Conservation (phyloP, 768 basidiomycete genomes). For the Porphyrellus cyaneotinctus region DNA sequence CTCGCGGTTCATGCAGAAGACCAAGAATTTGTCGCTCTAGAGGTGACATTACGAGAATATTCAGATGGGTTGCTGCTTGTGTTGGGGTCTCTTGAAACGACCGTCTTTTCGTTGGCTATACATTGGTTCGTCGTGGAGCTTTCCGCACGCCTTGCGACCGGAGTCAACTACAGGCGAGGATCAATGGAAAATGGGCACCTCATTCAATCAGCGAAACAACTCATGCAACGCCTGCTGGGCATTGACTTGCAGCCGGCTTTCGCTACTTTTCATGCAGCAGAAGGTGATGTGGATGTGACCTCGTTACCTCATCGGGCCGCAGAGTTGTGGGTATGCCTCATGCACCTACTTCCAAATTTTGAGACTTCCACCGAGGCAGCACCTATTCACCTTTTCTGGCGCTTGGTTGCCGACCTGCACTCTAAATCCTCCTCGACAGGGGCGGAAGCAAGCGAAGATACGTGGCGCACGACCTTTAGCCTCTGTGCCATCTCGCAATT, state of each 20-base stretch:
- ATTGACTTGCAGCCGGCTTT: conserved; percentile 43
- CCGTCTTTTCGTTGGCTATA: conserved; percentile 38
- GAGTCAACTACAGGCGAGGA: conserved; percentile 27
- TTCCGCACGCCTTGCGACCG: conserved; percentile 36
- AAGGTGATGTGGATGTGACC: conserved; percentile 30
- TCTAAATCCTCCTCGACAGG: conserved; percentile 30
- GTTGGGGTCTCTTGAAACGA: conserved; percentile 36
- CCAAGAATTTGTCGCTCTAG: conserved; percentile 30
- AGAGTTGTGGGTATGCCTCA: conserved; percentile 73
- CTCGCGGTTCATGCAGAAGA: conserved; percentile 34
- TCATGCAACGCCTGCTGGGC: conserved; percentile 51
- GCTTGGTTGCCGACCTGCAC: conserved; percentile 36
- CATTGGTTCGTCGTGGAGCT: conserved; percentile 67
- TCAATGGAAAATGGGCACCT: conserved; percentile 22
- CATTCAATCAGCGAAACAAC: conserved; percentile 31
- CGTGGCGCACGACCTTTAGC: conserved; percentile 69
- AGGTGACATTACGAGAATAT: conserved; percentile 34
- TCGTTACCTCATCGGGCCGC: conserved; percentile 41
- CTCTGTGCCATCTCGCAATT: conserved; percentile 79
- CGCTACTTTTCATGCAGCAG: conserved; percentile 16
- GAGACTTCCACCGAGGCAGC: conserved; percentile 14
- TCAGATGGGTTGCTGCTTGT: conserved; percentile 36
- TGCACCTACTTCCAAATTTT: conserved; percentile 47
- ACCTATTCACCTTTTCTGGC: conserved; percentile 43
- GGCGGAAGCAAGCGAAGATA: conserved; percentile 53